Evolutionary conservation across 2,329 filamentous ascomycete species (phyloP).

Genomic region (Nigrograna mackinnonii): DNA sequence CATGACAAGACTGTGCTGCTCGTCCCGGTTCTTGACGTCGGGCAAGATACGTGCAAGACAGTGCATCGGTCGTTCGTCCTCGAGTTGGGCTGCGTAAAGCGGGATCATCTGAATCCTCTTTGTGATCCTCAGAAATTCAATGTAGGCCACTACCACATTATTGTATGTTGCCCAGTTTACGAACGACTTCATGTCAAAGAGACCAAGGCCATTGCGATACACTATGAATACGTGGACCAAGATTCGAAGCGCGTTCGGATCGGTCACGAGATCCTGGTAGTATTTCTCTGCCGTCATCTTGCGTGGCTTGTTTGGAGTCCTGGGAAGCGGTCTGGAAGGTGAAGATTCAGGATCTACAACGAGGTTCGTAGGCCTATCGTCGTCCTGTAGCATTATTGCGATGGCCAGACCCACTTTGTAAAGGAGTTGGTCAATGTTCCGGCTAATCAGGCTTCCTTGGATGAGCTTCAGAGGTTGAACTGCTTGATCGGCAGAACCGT

Average conservation of each 20-base stretch:
- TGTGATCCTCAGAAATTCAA: conserved; percentile 74
- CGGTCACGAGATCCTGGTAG: conserved; percentile 38
- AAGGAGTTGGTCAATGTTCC: conserved; percentile 53
- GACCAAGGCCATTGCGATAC: conserved; percentile 60
- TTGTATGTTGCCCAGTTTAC: conserved; percentile 59
- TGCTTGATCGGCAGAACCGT: conserved; percentile 61
- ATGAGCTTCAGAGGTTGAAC: conserved; percentile 71
- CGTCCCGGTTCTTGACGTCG: conserved; percentile 66
- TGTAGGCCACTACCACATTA: conserved; percentile 79
- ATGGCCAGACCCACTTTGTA: conserved; percentile 49
- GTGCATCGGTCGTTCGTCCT: conserved; percentile 65
- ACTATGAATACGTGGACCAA: conserved; percentile 64
- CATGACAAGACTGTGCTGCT: conserved; percentile 70
- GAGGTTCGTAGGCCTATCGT: conserved; percentile 28
- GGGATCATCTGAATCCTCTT: conserved; percentile 80
- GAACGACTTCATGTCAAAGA: conserved; percentile 1
- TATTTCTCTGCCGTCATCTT: conserved; percentile 23
- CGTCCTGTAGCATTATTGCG: conserved; percentile 38
- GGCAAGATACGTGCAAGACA: conserved; percentile 78
- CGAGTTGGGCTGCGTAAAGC: conserved; percentile 82
- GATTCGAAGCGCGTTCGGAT: conserved; percentile 50
- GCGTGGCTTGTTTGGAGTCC: conserved; percentile 15
- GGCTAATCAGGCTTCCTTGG: conserved; percentile 74
- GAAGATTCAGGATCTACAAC: conserved; percentile 34
- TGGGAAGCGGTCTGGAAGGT: conserved; percentile 17